A percentile compares a stretch with the other conserved stretches of the same genome.
These are phyloP conservation scores for Nemophila menziesii DNA, from an alignment of 257 asterid genomes.

Conservation along the genomic window DNA sequence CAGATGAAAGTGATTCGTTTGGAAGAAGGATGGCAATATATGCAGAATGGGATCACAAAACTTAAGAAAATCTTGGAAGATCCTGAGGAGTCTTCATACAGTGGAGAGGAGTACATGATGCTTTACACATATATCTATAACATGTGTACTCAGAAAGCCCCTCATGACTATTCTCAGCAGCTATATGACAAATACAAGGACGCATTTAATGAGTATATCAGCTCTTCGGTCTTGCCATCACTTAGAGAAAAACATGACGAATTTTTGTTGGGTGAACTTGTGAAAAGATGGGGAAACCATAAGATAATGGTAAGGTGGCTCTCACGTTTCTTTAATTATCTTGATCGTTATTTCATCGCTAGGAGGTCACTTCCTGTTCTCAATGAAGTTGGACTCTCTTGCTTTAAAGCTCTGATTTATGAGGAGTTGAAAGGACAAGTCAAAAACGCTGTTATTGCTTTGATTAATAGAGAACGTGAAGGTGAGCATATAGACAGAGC, in stretches of 20 bases:
- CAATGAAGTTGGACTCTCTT: conserved; percentile 29
- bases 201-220: conserved; percentile 69
- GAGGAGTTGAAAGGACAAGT: conserved; percentile 28
- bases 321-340: conserved; percentile 40
- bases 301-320: conserved; percentile 50
- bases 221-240: conserved; percentile 23
- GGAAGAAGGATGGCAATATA: too few species aligned
- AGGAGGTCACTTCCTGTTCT: conserved; percentile 30
- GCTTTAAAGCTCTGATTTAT: conserved; percentile 39
- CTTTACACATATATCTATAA: too few species aligned
- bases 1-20: too few species aligned
- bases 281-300: conserved; percentile 39
- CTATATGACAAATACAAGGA: conserved; percentile 82
- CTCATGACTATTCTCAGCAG: conserved; percentile 95
- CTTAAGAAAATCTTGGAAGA: too few species aligned
- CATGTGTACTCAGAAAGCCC: conserved; percentile 98
- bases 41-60: too few species aligned
- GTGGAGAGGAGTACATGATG: too few species aligned
- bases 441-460: conserved; percentile 32
- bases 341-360: conserved; percentile 34
- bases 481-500: conserved; percentile 22
- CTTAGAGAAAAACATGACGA: conserved; percentile 34
- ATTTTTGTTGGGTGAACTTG: conserved; percentile 45
- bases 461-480: conserved; percentile 17
- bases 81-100: too few species aligned